Evolutionary conservation across 352 stramenopile species (phyloP).

Genomic region (Phytophthora quininea): DNA sequence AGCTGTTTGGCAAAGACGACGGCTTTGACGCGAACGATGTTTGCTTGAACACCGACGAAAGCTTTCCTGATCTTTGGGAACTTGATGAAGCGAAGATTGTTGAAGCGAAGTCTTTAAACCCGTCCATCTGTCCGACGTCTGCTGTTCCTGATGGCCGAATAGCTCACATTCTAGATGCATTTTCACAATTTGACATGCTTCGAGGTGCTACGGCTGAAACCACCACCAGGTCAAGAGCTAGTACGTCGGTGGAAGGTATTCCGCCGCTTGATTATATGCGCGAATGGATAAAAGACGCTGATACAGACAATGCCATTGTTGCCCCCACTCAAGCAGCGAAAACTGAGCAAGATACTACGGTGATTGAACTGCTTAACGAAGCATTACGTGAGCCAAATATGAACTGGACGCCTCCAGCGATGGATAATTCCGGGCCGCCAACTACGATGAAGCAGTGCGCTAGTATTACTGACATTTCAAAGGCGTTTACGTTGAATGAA

Average conservation of each 20-base stretch:
- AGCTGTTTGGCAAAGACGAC: conserved; percentile 1
- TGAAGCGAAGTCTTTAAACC: background rate
- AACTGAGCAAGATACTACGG: background rate
- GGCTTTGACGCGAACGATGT: background rate
- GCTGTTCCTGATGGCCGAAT: background rate
- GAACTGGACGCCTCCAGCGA: background rate
- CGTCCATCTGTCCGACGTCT: background rate
- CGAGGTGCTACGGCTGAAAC: no score
- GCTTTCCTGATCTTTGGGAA: background rate
- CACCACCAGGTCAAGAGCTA: background rate
- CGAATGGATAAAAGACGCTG: conserved; percentile 4
- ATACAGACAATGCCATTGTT: conserved; percentile 1
- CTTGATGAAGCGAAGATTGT: background rate
- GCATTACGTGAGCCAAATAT: background rate
- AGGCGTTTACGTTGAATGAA: conserved; percentile 3
- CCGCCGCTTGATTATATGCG: background rate
- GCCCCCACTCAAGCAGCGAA: background rate
- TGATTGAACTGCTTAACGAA: conserved; percentile 7
- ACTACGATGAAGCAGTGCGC: background rate
- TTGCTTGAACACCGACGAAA: background rate
- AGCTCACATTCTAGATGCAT: conserved; percentile 3
- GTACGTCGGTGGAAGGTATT: background rate
- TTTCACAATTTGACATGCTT: background rate
- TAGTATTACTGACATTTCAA: conserved; percentile 1
- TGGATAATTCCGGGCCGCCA: background rate